Evolutionary conservation across 2,329 filamentous ascomycete genomes (phyloP).

Genomic region (Boeremia lycopersici): DNA sequence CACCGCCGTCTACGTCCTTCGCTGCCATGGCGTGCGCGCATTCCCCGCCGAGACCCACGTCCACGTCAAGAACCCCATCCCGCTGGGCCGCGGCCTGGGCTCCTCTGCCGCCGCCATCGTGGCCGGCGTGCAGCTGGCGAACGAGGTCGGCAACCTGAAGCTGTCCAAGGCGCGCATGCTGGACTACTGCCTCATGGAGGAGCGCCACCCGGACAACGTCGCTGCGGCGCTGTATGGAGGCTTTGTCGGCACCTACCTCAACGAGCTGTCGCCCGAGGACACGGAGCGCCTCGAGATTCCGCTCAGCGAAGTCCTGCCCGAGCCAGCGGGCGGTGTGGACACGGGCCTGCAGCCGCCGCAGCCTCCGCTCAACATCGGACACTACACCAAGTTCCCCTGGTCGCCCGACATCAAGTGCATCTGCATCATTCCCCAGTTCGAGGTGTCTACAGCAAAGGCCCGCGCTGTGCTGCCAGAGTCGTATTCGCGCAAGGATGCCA

Average conservation of each 20-base stretch:
- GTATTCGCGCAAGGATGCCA: conserved; percentile 83
- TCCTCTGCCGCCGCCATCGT: conserved; percentile 95
- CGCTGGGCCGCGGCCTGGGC: conserved; percentile 88
- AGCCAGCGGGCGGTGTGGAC: conserved; percentile 87
- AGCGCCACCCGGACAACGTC: conserved; percentile 62
- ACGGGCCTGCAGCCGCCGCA: conserved; percentile 85
- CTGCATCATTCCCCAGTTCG: conserved; percentile 93
- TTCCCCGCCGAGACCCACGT: conserved; percentile 87
- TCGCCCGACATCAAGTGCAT: conserved; percentile 94
- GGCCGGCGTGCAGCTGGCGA: conserved; percentile 89
- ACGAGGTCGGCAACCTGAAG: conserved; percentile 81
- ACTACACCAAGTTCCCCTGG: conserved; percentile 96
- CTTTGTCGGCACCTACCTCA: conserved; percentile 95
- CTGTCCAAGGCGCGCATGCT: conserved; percentile 82
- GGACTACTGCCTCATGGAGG: conserved; percentile 97
- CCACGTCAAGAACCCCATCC: conserved; percentile 95
- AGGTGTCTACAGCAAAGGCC: conserved; percentile 92
- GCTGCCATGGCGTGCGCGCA: conserved; percentile 83
- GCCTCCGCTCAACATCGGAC: conserved; percentile 90
- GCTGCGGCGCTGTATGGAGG: conserved; percentile 94
- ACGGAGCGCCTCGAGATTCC: conserved; percentile 91
- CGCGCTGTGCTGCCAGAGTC: conserved; percentile 80
- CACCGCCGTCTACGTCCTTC: conserved; percentile 90
- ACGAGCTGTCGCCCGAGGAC: conserved; percentile 87
- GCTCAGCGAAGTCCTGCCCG: conserved; percentile 87